These are phyloP conservation scores for Cymbidium sinense DNA, from an alignment of 106 monocot genomes.

Conservation along the genomic window DNA sequence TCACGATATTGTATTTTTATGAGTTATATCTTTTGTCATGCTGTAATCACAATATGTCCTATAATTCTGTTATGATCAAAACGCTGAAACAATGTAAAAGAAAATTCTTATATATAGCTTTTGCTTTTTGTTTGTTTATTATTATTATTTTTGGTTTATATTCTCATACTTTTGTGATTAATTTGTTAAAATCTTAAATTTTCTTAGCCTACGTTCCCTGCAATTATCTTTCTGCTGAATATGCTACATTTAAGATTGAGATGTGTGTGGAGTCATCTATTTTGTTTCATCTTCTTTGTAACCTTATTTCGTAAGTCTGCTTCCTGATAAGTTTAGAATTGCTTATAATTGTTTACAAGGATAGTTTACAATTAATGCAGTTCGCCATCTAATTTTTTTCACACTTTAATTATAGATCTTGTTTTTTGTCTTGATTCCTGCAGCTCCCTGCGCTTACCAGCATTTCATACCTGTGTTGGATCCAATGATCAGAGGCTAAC, in stretches of 20 bases:
- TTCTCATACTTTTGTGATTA: not conserved
- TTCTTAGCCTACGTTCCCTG: not conserved
- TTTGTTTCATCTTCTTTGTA: constrained; percentile 4
- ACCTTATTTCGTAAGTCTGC: not conserved
- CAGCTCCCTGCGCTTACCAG: constrained; percentile 83
- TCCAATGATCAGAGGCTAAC: constrained; percentile 79
- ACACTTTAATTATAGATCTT: not conserved
- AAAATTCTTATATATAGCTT: not conserved
- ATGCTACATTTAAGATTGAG: not conserved
- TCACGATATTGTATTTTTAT: no score
- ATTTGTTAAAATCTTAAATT: not conserved
- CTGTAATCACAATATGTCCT: not conserved
- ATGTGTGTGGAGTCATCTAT: not conserved
- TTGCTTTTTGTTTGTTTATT: not conserved
- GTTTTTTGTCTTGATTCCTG: constrained; percentile 1
- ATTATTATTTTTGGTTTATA: not conserved
- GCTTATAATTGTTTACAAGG: not conserved
- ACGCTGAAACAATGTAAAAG: not conserved
- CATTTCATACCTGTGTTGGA: constrained; percentile 96
- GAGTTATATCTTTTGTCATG: no score
- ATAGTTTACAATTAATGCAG: not conserved
- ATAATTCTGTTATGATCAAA: not conserved
- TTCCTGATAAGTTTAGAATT: not conserved
- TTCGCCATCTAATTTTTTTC: not conserved
- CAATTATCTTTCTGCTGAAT: not conserved